Base-by-base conservation (phyloP, 257 asterid species). In the Solanum arcanum region DNA sequence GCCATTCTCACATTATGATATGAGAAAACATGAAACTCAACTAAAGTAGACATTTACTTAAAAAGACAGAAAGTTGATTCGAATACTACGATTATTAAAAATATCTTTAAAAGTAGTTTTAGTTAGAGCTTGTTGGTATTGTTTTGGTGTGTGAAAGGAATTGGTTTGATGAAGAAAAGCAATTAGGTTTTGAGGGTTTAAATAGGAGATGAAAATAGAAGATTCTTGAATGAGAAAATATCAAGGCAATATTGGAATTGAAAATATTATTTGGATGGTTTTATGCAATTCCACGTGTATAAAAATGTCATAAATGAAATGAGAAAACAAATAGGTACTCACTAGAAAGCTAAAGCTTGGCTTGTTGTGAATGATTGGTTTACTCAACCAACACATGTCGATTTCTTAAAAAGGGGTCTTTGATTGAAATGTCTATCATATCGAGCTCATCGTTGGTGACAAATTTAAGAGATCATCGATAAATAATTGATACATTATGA, bases 201-300 rank as follows among this genome's bases (percentile, higher is more conserved):
- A 78, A 92, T 89, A 90, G 91, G 87, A 13, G 21, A 39, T 12
- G 23, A 12, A 15, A 14, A 14, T 27, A 46, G 35, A 27, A 27
- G n/a, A 29, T 44, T 7, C 39, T 25, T 77, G 39, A 46, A 78
- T 56, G 60, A 85, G 88, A 66, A 91, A 88, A 86, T 89, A 92
- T 89, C 92, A 25, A 85, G 12, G 31, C 16, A 27, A 80, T 64
- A 27, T 7, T 27, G 29, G 82, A 64, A 52, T 69, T 12, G 6
- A 84, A 84, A 69, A 72, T 33, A 72, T 3, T 74, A 18, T 21
- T 44, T 44, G 52, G 90, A 83, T 59, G 91, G 90, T 64, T 29
- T 18, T 3, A 12, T 41, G 21, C 12, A 31, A 72, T 12, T 35
- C 93, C 93, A 89, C 91, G 92, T 92, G 92, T 46, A 84, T 3